Evolutionary conservation across 1,284 basidiomycete genomes (phyloP).

Genomic region (Somion occarium): DNA sequence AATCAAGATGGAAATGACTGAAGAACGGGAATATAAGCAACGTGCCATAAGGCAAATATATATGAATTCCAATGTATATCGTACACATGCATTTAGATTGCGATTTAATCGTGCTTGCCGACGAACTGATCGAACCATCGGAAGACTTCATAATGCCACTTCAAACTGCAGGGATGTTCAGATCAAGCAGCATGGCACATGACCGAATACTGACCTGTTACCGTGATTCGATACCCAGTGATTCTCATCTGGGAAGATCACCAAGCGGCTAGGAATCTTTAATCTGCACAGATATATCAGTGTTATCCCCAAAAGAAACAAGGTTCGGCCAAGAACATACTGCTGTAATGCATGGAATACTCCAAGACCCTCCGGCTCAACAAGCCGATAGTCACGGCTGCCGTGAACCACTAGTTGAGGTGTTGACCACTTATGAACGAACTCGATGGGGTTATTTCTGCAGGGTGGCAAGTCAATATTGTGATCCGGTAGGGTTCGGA

Average conservation of each 20-base stretch:
- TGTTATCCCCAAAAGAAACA: not conserved
- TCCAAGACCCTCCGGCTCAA: conserved; percentile 79
- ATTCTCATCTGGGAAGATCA: conserved; percentile 92
- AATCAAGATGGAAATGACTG: no score
- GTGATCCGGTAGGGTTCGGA: no score
- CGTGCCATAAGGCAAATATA: no score
- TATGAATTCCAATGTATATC: no score
- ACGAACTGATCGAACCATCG: conserved; percentile 80
- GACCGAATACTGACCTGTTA: conserved; percentile 46
- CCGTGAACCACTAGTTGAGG: conserved; percentile 85
- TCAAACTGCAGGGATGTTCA: conserved; percentile 41
- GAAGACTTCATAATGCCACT: conserved; percentile 89
- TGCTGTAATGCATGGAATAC: conserved; percentile 79
- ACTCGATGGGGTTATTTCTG: conserved; percentile 73
- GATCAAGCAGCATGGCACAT: not conserved
- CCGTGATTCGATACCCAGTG: conserved; percentile 84
- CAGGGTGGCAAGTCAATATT: no score
- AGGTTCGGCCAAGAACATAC: conserved; percentile 42
- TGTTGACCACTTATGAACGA: conserved; percentile 79
- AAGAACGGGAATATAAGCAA: no score
- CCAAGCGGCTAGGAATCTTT: conserved; percentile 74
- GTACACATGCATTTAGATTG: no score
- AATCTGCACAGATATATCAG: conserved; percentile 38
- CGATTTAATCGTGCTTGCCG: conserved; percentile 37
- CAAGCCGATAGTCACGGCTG: conserved; percentile 81